Conservation (phyloP, 257 asterid species). For the Gentiana dahurica region DNA sequence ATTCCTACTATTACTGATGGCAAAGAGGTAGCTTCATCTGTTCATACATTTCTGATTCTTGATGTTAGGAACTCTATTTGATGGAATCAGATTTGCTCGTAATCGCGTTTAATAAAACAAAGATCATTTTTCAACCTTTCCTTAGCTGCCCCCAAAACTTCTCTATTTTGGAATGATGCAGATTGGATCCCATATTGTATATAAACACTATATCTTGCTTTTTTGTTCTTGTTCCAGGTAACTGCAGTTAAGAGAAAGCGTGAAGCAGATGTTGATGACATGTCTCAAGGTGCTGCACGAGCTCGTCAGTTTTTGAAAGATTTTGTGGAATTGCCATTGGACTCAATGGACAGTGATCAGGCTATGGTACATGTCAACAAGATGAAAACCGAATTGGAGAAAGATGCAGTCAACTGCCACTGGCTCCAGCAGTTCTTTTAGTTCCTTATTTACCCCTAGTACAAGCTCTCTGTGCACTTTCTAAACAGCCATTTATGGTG, state of each 20-base stretch:
- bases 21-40: constrained; percentile 33
- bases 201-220: no score
- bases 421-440: constrained; percentile 84
- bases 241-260: constrained; percentile 51
- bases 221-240: constrained; percentile 27
- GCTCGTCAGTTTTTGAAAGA: constrained; percentile 74
- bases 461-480: no score
- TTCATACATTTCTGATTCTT: neutral
- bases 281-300: constrained; percentile 52
- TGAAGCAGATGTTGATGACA: constrained; percentile 45
- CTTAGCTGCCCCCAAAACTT: no score
- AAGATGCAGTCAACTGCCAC: constrained; percentile 41
- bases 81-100: no score
- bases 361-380: constrained; percentile 39
- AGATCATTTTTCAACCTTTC: no score
- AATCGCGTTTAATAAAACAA: no score
- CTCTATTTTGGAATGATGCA: no score
- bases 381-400: constrained; percentile 56
- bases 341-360: constrained; percentile 53
- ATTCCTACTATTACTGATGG: constrained; percentile 29
- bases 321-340: constrained; percentile 67
- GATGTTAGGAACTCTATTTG: neutral
- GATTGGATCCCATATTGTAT: no score
- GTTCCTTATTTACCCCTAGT: neutral
- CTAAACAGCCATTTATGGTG: no score